Conservation (phyloP, 1,284 basidiomycete genomes). For the Tilletia horrida region DNA sequence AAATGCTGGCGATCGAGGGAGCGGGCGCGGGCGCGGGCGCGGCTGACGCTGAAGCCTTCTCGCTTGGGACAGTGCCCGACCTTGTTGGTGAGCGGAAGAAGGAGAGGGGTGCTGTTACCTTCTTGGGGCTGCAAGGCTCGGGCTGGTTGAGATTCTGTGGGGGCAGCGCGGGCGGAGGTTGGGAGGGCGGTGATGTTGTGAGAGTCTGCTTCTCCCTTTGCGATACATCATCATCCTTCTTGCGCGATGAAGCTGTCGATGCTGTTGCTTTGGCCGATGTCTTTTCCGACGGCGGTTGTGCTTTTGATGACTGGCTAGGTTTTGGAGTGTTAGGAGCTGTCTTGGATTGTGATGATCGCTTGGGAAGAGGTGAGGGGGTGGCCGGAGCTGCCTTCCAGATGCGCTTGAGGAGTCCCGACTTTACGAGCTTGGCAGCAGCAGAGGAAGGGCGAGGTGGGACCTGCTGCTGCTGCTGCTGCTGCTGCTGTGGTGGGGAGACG, state of each 20-base stretch:
- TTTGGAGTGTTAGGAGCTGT: background rate
- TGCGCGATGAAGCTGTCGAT: background rate
- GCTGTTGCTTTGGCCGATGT: background rate
- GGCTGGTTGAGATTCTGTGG: background rate
- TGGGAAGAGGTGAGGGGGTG: background rate
- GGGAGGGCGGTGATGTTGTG: background rate
- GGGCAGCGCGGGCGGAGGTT: background rate
- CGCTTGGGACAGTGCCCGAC: background rate
- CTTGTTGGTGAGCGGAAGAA: background rate
- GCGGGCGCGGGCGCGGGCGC: background rate
- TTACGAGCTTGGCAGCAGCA: background rate
- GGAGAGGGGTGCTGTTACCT: background rate
- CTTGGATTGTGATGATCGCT: background rate
- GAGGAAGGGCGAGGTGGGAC: background rate
- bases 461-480: background rate
- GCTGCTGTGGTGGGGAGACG: background rate
- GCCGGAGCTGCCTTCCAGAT: conserved; percentile 1
- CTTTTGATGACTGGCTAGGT: no score
- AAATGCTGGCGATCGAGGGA: background rate
- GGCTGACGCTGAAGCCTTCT: background rate
- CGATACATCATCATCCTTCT: no score
- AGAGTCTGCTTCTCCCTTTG: no score
- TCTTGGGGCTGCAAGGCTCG: background rate
- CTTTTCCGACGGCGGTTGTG: no score
- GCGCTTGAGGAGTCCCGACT: background rate